Conservation (phyloP, 2,329 filamentous ascomycete species). For the Pleoardoris graminearum region DNA sequence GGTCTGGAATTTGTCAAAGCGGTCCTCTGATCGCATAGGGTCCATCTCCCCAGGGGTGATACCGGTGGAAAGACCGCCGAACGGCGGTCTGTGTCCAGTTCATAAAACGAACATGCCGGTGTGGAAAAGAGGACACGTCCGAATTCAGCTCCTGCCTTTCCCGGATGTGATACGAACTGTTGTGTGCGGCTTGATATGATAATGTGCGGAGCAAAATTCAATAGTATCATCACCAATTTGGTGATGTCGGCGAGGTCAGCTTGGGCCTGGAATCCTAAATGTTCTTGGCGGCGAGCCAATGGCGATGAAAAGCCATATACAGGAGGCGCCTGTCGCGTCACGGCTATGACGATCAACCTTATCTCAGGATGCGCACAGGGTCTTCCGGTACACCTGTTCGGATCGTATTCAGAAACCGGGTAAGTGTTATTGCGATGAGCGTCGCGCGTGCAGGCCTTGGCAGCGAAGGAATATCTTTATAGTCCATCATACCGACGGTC, state of each 20-base stretch:
- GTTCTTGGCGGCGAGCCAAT: slow-evolving; percentile 26
- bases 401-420: not conserved
- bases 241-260: slow-evolving; percentile 36
- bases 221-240: slow-evolving; percentile 21
- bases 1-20: not conserved
- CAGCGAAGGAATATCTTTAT: not conserved
- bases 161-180: slow-evolving; percentile 8
- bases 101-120: not conserved
- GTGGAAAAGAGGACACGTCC: not conserved
- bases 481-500: slow-evolving; percentile 4
- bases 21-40: not conserved
- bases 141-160: not conserved
- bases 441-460: not conserved
- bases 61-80: not conserved
- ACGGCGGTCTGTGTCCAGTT: not conserved
- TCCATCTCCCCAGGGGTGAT: not conserved
- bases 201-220: slow-evolving; percentile 10
- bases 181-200: slow-evolving; percentile 15
- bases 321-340: slow-evolving; percentile 21
- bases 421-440: not conserved
- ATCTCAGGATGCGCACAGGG: slow-evolving; percentile 11
- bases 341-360: slow-evolving; percentile 5
- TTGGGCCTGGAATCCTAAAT: slow-evolving; percentile 18
- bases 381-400: slow-evolving; percentile 15
- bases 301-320: slow-evolving; percentile 24